These are phyloP conservation scores for Chrysoporthe puriensis DNA, from an alignment of 2,329 filamentous ascomycete species.

Conservation along the genomic window DNA sequence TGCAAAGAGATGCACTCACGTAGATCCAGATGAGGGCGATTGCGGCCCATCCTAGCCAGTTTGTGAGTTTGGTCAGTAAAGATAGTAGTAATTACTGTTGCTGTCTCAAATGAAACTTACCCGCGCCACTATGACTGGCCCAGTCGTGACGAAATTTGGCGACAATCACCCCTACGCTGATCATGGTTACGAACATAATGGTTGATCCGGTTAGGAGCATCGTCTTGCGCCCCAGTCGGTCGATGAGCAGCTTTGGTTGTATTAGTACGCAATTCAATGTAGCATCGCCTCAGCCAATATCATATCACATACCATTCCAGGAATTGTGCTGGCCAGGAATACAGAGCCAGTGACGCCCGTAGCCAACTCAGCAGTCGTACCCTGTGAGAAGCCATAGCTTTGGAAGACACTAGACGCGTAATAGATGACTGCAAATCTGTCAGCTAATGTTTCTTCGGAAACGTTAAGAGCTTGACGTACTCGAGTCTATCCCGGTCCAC, in stretches of 20 bases:
- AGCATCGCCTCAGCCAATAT: not conserved
- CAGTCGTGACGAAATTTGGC: constrained; percentile 43
- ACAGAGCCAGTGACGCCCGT: constrained; percentile 41
- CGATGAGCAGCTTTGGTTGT: constrained; percentile 53
- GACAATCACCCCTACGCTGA: constrained; percentile 46
- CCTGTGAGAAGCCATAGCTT: constrained; percentile 30
- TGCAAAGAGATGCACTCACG: constrained; percentile 21
- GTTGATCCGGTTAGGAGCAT: constrained; percentile 43
- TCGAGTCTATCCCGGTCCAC: constrained; percentile 47
- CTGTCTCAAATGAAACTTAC: not conserved
- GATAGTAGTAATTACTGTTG: no score
- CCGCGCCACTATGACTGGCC: constrained; percentile 39
- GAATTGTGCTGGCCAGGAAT: constrained; percentile 38
- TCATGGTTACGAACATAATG: constrained; percentile 44
- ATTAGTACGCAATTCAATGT: constrained; percentile 39
- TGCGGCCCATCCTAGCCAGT: constrained; percentile 40
- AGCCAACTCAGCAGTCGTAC: constrained; percentile 39
- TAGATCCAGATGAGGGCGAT: constrained; percentile 42
- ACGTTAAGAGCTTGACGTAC: not conserved
- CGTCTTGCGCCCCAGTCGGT: constrained; percentile 46
- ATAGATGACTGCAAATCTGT: constrained; percentile 17
- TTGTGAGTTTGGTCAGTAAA: not conserved
- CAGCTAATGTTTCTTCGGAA: not conserved
- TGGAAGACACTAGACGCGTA: constrained; percentile 28
- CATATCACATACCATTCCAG: constrained; percentile 17